Evolutionary conservation across 192 early-diverging fungal genomes (phyloP), one percentile per base, ranked within the genome.

Genomic region (Lunasporangiospora selenospora): DNA sequence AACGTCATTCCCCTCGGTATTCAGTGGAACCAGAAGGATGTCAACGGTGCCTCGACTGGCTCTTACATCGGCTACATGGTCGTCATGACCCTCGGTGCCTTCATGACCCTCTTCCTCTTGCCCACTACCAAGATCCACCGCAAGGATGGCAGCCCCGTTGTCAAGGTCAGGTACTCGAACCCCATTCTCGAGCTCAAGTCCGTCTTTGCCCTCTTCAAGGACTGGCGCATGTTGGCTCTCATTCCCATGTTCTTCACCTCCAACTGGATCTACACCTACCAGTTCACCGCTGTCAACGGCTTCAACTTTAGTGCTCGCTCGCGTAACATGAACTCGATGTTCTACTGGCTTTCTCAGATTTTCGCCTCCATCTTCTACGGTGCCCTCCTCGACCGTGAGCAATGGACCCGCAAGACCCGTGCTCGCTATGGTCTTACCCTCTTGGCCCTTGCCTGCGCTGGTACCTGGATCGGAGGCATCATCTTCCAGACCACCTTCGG

Each of bases 231-330:
- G 76, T 58, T 92, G 38, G 27, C 79, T 33, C 78, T 93, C 21
- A 71, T 85, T 32, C 92, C 92, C 37, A 76, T 89, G 67, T 90
- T 86, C 66, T 53, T 87, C 26, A 78, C 84, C 19, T 88, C 87
- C 62, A 94, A 94, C 77, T 91, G 89, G 85, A 80, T 90, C 78
- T 92, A 91, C 76, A 81, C 86, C 8, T 90, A 90, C 73, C 88
- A 93, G 49, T 71, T 62, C 59, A 62, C 26, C 29, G 76, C 61
- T 27, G 80, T 81, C 60, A 87, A 89, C 60, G 84, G 81, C 10
- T 53, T 65, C 36, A 82, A 87, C 61, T 90, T 91, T 52, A 84
- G 73, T 16, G 9, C 82, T 46, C 88, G 89, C 37, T 81, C 88
- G 24, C 85, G 89, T 62, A 65, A 70, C 11, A 80, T 93, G 39